These are phyloP conservation scores for Metarhizium album DNA, from an alignment of 2,329 filamentous ascomycete species.

Conservation along the genomic window DNA sequence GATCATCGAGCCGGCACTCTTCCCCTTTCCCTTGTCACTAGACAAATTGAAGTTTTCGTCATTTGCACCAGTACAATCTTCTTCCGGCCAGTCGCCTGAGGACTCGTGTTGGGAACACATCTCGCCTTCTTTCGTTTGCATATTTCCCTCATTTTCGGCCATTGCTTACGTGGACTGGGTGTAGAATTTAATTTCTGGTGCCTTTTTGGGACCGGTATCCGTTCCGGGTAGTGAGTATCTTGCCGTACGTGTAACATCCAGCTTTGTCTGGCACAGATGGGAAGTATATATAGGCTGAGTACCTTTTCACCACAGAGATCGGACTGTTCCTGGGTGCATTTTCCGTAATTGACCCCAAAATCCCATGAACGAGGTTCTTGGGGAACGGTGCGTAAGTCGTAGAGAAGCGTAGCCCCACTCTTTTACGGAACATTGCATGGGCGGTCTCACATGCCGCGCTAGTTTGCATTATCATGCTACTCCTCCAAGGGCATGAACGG, in stretches of 20 bases:
- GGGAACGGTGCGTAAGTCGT: too few species aligned
- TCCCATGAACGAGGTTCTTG: too few species aligned
- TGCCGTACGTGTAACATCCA: too few species aligned
- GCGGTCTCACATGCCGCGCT: neutral
- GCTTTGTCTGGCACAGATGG: too few species aligned
- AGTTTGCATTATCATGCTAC: too few species aligned
- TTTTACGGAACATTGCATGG: neutral
- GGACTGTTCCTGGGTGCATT: too few species aligned
- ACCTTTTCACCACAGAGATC: too few species aligned
- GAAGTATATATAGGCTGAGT: too few species aligned
- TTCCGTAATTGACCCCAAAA: too few species aligned
- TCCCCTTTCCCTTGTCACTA: conserved; percentile 6
- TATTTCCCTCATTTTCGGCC: neutral
- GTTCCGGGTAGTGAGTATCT: neutral
- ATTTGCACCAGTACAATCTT: neutral
- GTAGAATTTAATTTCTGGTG: neutral
- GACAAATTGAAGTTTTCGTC: neutral
- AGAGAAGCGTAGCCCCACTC: neutral
- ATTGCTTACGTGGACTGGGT: neutral
- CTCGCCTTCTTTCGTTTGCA: neutral
- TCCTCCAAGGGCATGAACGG: too few species aligned
- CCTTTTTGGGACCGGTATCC: neutral
- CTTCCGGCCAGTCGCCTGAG: neutral
- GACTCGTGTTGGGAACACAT: neutral
- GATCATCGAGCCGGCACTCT: conserved; percentile 5